phyloP scores from a whole-genome alignment of 2,329 filamentous ascomycete species.

The Neocatenulostroma microsporum region DNA sequence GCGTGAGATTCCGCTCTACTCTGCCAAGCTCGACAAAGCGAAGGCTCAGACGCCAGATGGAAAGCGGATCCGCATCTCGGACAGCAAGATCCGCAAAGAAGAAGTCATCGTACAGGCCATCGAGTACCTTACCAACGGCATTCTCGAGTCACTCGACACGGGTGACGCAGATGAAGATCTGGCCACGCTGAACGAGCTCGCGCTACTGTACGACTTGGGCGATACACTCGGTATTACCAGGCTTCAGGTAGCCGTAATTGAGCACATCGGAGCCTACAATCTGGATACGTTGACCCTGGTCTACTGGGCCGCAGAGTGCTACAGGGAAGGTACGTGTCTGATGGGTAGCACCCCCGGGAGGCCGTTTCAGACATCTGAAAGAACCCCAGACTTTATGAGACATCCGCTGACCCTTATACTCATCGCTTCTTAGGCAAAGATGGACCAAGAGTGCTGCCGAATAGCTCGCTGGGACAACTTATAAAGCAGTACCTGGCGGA shows the following conservation, averaged over 20 bases:
- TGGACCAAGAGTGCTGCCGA: background rate
- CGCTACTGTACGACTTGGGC: conserved; percentile 2
- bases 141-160: background rate
- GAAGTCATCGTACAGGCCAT: conserved; percentile 4
- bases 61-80: conserved; percentile 1
- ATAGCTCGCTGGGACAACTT: conserved; percentile 1
- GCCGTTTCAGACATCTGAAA: too few species aligned
- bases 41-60: background rate
- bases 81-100: background rate
- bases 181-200: background rate
- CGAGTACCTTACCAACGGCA: conserved; percentile 1
- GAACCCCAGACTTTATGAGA: too few species aligned
- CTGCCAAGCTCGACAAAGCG: conserved; percentile 2
- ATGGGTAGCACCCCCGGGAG: too few species aligned
- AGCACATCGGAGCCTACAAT: background rate
- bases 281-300: background rate
- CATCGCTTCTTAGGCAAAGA: too few species aligned
- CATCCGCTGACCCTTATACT: too few species aligned
- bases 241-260: background rate
- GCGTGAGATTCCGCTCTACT: background rate
- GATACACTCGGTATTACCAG: background rate
- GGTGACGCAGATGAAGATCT: background rate
- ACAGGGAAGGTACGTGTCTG: background rate
- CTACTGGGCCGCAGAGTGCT: conserved; percentile 1
- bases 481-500: conserved; percentile 6